Evolutionary conservation across 441 rosid species (phyloP).

Genomic region (Brassica balearica): DNA sequence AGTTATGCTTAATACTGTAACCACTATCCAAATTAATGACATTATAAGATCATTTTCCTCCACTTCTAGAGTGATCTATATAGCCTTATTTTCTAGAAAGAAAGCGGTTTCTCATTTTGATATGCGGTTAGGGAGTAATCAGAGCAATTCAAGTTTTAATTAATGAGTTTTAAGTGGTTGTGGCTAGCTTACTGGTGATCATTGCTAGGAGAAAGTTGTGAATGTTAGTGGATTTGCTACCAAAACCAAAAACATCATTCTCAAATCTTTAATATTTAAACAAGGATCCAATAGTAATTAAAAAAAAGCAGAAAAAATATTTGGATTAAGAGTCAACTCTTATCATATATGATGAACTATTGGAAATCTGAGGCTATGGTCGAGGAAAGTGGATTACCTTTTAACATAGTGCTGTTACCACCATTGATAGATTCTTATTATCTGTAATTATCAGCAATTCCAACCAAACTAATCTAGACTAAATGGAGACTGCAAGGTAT

Average conservation of each 20-base stretch:
- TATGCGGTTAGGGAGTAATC: conserved; percentile 28
- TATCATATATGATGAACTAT: conserved; percentile 30
- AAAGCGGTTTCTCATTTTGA: background rate
- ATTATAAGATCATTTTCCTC: conserved; percentile 29
- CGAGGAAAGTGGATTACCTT: conserved; percentile 43
- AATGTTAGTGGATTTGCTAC: conserved; percentile 40
- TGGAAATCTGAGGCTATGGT: conserved; percentile 33
- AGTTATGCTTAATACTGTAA: conserved; percentile 32
- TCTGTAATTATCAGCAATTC: background rate
- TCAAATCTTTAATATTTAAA: conserved; percentile 16
- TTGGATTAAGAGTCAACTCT: conserved; percentile 42
- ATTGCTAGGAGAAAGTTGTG: conserved; percentile 30
- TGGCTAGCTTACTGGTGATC: conserved; percentile 29
- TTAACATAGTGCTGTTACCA: conserved; percentile 36
- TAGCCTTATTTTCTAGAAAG: conserved; percentile 18
- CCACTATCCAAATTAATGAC: conserved; percentile 34
- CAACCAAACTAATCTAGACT: background rate
- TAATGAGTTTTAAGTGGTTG: conserved; percentile 25
- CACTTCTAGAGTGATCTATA: conserved; percentile 14
- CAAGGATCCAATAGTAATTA: conserved; percentile 14
- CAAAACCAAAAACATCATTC: conserved; percentile 35
- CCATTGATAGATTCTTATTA: conserved; percentile 22
- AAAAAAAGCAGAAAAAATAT: conserved; percentile 8
- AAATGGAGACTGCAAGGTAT: background rate
- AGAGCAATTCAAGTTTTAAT: conserved; percentile 14